Percentiles rank a stretch among this genome's conserved stretches.
Conservation (phyloP, 2,329 filamentous ascomycete genomes). For the Fusarium ramigenum region DNA sequence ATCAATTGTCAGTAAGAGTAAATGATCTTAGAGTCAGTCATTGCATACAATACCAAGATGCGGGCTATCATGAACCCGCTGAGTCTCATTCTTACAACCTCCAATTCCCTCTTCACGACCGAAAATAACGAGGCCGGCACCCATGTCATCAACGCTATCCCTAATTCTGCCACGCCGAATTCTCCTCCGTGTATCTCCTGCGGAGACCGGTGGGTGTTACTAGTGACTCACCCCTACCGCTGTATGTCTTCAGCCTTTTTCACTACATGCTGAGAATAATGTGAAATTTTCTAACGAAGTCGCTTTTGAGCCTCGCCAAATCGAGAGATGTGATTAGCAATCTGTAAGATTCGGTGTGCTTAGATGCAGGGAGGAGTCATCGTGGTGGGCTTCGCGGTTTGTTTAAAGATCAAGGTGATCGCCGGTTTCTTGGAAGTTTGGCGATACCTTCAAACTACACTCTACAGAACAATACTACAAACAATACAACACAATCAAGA, state of each 20-base stretch:
- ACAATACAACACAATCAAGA: not conserved
- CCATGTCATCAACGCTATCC: slow-evolving; percentile 24
- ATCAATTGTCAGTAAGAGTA: not conserved
- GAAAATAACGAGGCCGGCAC: not conserved
- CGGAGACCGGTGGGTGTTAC: slow-evolving; percentile 1
- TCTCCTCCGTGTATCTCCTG: not conserved
- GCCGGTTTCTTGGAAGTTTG: slow-evolving; percentile 2
- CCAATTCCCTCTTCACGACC: not conserved
- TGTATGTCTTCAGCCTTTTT: not conserved
- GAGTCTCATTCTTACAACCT: not conserved
- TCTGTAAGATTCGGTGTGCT: not conserved
- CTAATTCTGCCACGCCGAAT: slow-evolving; percentile 36
- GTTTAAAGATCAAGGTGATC: slow-evolving; percentile 25
- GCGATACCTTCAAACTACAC: not conserved
- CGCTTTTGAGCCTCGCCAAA: slow-evolving; percentile 5
- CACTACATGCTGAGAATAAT: not conserved
- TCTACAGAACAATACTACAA: not conserved
- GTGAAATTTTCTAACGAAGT: not conserved
- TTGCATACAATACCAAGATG: not conserved
- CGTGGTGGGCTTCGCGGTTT: not conserved
- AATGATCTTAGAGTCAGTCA: not conserved
- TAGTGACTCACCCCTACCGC: slow-evolving; percentile 31
- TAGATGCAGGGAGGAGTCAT: slow-evolving; percentile 10
- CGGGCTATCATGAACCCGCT: not conserved
- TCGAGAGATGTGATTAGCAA: slow-evolving; percentile 14